Evolutionary conservation across 2,329 filamentous ascomycete species (phyloP).

Genomic region (Camptophora hylomeconis): DNA sequence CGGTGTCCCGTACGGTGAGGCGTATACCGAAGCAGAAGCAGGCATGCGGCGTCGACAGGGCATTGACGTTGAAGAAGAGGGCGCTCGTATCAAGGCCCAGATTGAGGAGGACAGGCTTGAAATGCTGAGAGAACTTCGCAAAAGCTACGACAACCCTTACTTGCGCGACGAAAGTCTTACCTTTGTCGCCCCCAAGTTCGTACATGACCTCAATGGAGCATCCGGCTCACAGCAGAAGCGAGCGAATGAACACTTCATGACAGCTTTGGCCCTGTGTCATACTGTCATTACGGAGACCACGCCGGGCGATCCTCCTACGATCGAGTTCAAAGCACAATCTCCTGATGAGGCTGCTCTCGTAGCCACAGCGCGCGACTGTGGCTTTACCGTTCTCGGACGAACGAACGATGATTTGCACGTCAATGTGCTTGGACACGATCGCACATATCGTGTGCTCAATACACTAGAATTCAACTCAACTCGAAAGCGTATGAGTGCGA

Average conservation of each 20-base stretch:
- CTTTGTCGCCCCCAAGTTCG: conserved; percentile 82
- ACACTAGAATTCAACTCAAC: conserved; percentile 96
- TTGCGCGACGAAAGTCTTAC: conserved; percentile 80
- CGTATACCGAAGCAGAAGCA: conserved; percentile 91
- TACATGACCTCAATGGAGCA: conserved; percentile 66
- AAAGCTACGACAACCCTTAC: conserved; percentile 78
- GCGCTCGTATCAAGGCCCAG: conserved; percentile 55
- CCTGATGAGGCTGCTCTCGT: conserved; percentile 93
- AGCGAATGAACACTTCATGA: conserved; percentile 83
- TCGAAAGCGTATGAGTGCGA: conserved; percentile 94
- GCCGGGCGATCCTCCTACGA: conserved; percentile 78
- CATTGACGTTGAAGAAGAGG: conserved; percentile 72
- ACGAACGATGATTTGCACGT: conserved; percentile 69
- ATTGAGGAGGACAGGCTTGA: conserved; percentile 64
- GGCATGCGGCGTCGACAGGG: conserved; percentile 91
- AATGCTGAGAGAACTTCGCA: conserved; percentile 61
- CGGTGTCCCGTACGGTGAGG: conserved; percentile 90
- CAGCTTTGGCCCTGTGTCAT: conserved; percentile 88
- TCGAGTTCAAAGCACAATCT: conserved; percentile 93
- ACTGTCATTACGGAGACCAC: conserved; percentile 85
- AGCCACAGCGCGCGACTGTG: conserved; percentile 84
- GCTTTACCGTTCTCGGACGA: conserved; percentile 79
- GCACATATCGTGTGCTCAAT: conserved; percentile 76
- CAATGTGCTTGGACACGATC: conserved; percentile 76
- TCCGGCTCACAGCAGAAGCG: conserved; percentile 62